Evolutionary conservation across 257 asterid genomes (phyloP).

Genomic region (Forsythia viridissima): DNA sequence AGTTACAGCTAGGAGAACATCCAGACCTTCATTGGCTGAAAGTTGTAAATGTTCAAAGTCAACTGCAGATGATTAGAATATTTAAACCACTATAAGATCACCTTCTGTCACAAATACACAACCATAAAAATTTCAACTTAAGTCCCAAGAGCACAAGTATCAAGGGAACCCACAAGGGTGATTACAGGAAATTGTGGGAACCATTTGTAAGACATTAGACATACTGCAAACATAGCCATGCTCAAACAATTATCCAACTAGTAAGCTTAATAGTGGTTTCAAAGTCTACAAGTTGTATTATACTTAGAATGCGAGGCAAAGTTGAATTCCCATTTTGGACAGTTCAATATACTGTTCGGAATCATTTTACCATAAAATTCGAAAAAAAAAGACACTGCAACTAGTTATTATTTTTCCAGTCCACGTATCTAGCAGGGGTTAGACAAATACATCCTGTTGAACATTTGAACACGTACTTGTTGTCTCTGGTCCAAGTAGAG

Average conservation of each 20-base stretch:
- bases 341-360: neutral
- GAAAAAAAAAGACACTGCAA: neutral
- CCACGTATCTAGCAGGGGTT: neutral
- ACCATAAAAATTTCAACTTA: conserved; percentile 3
- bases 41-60: conserved; percentile 76
- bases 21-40: conserved; percentile 82
- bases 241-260: conserved; percentile 18
- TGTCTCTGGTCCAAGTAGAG: conserved; percentile 4
- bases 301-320: neutral
- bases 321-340: neutral
- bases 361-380: neutral
- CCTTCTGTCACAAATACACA: conserved; percentile 2
- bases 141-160: conserved; percentile 7
- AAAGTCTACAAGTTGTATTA: neutral
- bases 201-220: conserved; percentile 22
- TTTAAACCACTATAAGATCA: conserved; percentile 22
- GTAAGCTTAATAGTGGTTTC: neutral
- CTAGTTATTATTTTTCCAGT: neutral
- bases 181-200: conserved; percentile 9
- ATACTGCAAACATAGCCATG: conserved; percentile 6
- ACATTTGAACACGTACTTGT: conserved; percentile 4
- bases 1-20: conserved; percentile 72
- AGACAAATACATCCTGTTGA: neutral
- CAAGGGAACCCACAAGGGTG: conserved; percentile 7
- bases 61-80: conserved; percentile 50